Evolutionary conservation across 2,329 filamentous ascomycete species (phyloP), one percentile per base, ranked within the genome.

Genomic region (Dryadomyces sulphureus): DNA sequence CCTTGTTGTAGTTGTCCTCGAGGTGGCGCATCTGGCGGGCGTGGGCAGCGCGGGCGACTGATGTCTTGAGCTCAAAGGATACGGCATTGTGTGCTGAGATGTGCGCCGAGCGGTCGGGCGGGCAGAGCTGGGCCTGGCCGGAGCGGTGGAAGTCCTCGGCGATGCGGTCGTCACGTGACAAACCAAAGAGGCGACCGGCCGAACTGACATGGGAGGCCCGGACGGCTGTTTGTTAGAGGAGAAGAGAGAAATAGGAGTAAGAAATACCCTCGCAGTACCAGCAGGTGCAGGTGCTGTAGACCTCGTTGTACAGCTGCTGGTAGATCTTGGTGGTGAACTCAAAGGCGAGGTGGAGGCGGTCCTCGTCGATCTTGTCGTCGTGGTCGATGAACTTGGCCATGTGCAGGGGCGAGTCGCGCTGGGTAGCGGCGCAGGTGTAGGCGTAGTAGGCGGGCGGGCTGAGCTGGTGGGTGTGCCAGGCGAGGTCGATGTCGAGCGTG

Each of bases 391-490:
- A 85, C 42, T 70, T 75, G 1, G 49, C 49, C 9, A 17, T 14
- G 32, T 19, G 22, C 7, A 14, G 25, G 14, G 27, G 40, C 22
- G 30, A 2, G 16, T 21, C 11, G 19, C 16, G 12, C 8, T n/a
- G 19, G 0, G 69, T 70, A 20, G 59, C 58, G 0, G 43, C 46
- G 1, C 69, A 57, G 1, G 74, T 80, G 57, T 73, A 80, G 3
- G 57, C 49, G 54, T 76, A 81, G 62, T 92, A 92, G 4, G 64
- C 56, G 2, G 58, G 55, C 0, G 84, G 81, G 8, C 65, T 73
- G 3, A 90, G 73, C 57, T 90, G 82, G 55, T 90, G 84, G 0
- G 84, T 90, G 57, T 93, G 86, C 82, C 83, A 88, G 0, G 75
- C 81, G 0, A 88, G 65, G 56, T 88, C 83, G 5, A 88, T 69